phyloP scores from a whole-genome alignment of 139 green algal genomes.

The Chlorella sp. region DNA sequence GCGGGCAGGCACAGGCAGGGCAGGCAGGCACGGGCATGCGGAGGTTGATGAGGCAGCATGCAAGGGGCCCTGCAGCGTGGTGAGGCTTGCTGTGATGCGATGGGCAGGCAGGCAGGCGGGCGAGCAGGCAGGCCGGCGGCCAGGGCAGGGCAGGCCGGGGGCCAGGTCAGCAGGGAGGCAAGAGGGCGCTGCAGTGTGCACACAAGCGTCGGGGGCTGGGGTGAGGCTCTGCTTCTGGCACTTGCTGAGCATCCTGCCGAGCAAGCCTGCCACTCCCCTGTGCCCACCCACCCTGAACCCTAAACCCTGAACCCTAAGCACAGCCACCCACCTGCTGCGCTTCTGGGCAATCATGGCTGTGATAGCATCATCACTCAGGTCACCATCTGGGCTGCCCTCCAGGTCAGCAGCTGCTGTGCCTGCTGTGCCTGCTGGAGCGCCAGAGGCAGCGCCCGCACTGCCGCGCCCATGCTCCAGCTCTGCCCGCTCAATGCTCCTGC shows the following conservation, averaged over 20 bases:
- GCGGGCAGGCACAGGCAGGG: not conserved
- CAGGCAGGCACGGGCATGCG: not conserved
- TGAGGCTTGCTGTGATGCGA: too few relatives aligned
- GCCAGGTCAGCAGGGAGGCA: constrained; percentile 5
- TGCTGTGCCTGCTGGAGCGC: not conserved
- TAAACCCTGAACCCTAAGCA: too few relatives aligned
- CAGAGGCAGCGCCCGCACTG: too few relatives aligned
- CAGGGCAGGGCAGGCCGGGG: too few relatives aligned
- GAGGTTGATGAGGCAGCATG: not conserved
- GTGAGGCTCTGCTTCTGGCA: not conserved
- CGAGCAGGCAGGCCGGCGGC: too few relatives aligned
- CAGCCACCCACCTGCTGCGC: constrained; percentile 2
- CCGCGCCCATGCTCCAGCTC: too few relatives aligned
- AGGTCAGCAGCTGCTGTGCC: not conserved
- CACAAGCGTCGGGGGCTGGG: not conserved
- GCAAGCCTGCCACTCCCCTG: not conserved
- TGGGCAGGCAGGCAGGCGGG: too few relatives aligned
- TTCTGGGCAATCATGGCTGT: constrained; percentile 11
- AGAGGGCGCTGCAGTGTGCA: constrained; percentile 2
- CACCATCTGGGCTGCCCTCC: not conserved
- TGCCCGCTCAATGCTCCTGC: not conserved
- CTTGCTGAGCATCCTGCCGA: not conserved
- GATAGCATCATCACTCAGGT: not conserved
- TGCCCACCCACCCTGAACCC: not conserved
- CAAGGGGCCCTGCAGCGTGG: not conserved